Conservation (phyloP, 805 yeast genomes). For the Barnettozyma botsteinii region DNA sequence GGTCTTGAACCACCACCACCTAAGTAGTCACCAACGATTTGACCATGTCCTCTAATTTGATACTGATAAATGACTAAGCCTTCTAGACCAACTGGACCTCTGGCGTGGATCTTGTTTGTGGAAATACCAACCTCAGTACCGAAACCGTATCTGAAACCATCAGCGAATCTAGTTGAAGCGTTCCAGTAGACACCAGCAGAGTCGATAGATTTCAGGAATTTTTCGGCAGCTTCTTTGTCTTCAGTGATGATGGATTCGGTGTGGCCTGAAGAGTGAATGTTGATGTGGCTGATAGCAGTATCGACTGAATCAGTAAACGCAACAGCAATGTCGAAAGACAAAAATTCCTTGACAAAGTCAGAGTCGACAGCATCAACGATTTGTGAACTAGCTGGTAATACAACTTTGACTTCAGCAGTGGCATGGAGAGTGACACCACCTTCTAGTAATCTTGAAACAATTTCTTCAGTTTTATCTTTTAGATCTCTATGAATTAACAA, state of each 20-base stretch:
- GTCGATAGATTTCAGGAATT: conserved; percentile 79
- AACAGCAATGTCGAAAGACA: conserved; percentile 79
- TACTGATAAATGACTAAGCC: conserved; percentile 96
- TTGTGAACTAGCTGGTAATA: conserved; percentile 23
- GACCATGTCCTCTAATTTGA: conserved; percentile 88
- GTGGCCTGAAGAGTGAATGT: conserved; percentile 89
- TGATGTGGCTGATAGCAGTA: conserved; percentile 82
- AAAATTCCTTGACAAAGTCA: conserved; percentile 79
- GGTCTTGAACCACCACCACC: conserved; percentile 87
- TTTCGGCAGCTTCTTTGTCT: conserved; percentile 61
- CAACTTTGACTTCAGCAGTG: conserved; percentile 40
- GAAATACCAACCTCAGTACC: conserved; percentile 98
- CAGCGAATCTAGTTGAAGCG: conserved; percentile 95
- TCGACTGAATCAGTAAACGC: conserved; percentile 50
- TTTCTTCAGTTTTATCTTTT: conserved; percentile 31
- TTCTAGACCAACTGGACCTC: conserved; percentile 98
- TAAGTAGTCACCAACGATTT: conserved; percentile 81
- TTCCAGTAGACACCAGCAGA: conserved; percentile 98
- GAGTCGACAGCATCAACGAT: conserved; percentile 47
- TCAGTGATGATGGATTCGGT: conserved; percentile 91
- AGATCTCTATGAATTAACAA: conserved; percentile 52
- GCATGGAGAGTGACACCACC: conserved; percentile 73
- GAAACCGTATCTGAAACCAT: conserved; percentile 96
- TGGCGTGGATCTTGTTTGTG: conserved; percentile 93
- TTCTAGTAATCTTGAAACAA: conserved; percentile 42